These are phyloP conservation scores for Aspergillus baeticus DNA, from an alignment of 495 filamentous ascomycete genomes.

Conservation along the genomic window DNA sequence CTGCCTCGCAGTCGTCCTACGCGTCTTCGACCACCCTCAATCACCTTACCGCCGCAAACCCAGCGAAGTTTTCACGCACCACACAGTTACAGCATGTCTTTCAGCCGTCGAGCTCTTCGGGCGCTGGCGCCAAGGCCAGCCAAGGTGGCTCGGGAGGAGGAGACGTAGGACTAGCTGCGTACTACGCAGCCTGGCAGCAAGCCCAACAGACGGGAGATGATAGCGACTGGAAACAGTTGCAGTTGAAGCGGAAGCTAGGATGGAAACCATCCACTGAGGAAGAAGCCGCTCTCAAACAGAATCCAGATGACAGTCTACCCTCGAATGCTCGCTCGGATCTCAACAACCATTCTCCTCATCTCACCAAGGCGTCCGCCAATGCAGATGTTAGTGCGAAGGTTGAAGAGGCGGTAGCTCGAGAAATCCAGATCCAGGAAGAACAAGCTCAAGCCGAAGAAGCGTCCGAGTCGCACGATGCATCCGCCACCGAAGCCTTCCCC, in stretches of 20 bases:
- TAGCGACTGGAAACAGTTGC: conserved; percentile 86
- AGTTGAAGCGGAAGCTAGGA: conserved; percentile 80
- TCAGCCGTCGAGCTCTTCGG: conserved; percentile 52
- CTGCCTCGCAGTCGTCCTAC: conserved; percentile 86
- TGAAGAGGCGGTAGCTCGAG: conserved; percentile 63
- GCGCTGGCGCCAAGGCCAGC: conserved; percentile 45
- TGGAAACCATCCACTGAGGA: conserved; percentile 68
- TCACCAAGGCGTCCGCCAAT: conserved; percentile 57
- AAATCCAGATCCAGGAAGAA: conserved; percentile 54
- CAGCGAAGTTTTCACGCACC: conserved; percentile 58
- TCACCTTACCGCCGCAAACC: conserved; percentile 46
- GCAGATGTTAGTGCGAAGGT: conserved; percentile 57
- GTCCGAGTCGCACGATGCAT: conserved; percentile 31
- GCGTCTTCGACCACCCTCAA: conserved; percentile 67
- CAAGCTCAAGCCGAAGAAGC: conserved; percentile 45
- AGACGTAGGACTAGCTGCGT: conserved; percentile 70
- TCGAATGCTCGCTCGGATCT: conserved; percentile 15
- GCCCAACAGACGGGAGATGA: conserved; percentile 68
- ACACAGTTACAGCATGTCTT: conserved; percentile 76
- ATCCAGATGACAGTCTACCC: conserved; percentile 26
- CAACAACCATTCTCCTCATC: conserved; percentile 39
- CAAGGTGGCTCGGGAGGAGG: conserved; percentile 43
- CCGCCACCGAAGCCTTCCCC: conserved; percentile 31
- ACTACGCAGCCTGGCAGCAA: conserved; percentile 85
- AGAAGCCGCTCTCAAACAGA: conserved; percentile 48